Base-by-base conservation (phyloP, 441 rosid species). In the Croton laevigatus region DNA sequence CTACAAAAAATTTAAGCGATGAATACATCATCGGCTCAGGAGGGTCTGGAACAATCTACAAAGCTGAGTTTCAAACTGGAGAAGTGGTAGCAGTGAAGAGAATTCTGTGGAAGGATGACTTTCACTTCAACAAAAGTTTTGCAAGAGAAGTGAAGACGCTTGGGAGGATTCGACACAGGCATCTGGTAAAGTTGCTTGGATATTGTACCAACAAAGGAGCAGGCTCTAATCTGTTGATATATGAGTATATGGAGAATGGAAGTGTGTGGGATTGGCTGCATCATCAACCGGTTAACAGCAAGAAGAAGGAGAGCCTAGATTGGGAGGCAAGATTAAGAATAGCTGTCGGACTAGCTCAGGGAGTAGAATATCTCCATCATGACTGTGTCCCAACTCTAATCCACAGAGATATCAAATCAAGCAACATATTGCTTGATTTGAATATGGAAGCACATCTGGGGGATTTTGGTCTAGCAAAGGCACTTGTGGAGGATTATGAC, bases 241-340 rank as follows among this genome's bases (percentile, higher is more conserved):
- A 93, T 36, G 93, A 93, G 78, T 89, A 84, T 79, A 93, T 93
- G 98, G 85, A 83, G 84, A 93, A 93, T 11, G 98, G 98, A 54
- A 93, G 98, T 23, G 80, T 89, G 20, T 90, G 93, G 91, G 93
- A 93, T 75, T 89, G 98, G 97, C 81, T 93, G 76, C 92, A 93
- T 71, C 68, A 54, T 53, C 74, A 75, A 40, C 73, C 83, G 0
- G 79, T n/a, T 52, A 78, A 74, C 40, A 70, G 73, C 36, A 86
- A 86, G 73, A 74, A 65, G 78, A 84, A 71, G 79, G 74, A 74
- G 73, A 73, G 71, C 67, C 89, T 94, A 55, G 90, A 82, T 61
- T 91, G 90, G 98, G 96, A 86, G 62, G 74, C 89, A n/a, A 87
- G 98, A 81, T 65, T 91, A 62, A 81, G 66, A 62, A 85, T 94